A percentile compares a stretch with the other conserved stretches of the same genome.
These are phyloP conservation scores for Ichthyophthirius multifiliis DNA, from an alignment of 169 alveolate genomes.

Conservation along the genomic window DNA sequence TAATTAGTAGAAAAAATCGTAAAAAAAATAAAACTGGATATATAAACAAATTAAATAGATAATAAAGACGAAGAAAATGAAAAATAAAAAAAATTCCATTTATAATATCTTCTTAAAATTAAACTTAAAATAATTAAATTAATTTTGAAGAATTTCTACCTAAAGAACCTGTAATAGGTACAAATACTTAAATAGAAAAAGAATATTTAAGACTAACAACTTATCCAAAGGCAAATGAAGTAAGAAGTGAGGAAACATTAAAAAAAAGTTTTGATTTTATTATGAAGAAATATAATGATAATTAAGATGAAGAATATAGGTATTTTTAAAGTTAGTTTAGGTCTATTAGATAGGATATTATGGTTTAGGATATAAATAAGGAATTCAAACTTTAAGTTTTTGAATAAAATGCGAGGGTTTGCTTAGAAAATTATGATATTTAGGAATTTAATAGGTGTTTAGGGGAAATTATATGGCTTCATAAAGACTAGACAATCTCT, in stretches of 20 bases:
- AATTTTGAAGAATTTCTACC: background rate
- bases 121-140: background rate
- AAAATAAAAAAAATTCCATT: background rate
- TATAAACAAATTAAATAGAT: background rate
- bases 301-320: constrained; percentile 42
- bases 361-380: constrained; percentile 39
- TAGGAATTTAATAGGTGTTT: background rate
- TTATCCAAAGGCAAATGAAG: constrained; percentile 54
- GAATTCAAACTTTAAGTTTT: constrained; percentile 41
- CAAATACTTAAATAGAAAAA: constrained; percentile 44
- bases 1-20: background rate
- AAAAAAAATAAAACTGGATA: background rate
- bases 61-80: background rate
- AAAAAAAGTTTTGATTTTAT: constrained; percentile 46
- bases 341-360: constrained; percentile 59
- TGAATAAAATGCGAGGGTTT: constrained; percentile 68
- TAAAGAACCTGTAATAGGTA: background rate
- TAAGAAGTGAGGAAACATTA: constrained; percentile 56
- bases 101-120: background rate
- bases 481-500: background rate
- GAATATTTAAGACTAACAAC: constrained; percentile 58
- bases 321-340: constrained; percentile 56
- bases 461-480: background rate
- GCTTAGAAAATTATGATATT: constrained; percentile 58
- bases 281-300: constrained; percentile 42